Evolutionary conservation across 1,284 basidiomycete species (phyloP).

Genomic region (Schizophyllum commune): DNA sequence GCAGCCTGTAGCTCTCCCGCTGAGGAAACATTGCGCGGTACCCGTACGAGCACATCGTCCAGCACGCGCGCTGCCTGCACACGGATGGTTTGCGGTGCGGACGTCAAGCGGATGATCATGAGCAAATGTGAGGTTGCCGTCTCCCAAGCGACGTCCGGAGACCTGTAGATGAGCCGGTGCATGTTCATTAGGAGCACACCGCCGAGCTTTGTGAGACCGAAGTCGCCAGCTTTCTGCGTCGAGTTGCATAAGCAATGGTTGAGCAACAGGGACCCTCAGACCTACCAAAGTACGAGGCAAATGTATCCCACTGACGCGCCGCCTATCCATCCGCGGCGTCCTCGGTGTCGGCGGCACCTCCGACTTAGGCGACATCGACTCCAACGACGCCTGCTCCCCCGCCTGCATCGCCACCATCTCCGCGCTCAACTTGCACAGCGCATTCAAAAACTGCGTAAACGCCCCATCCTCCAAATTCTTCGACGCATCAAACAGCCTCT

Average conservation of each 20-base stretch:
- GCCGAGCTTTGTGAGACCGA: constrained; percentile 82
- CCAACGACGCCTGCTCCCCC: constrained; percentile 24
- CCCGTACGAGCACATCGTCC: constrained; percentile 70
- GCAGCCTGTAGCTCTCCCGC: constrained; percentile 56
- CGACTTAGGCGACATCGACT: constrained; percentile 11
- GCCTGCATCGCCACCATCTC: constrained; percentile 87
- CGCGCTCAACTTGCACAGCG: constrained; percentile 78
- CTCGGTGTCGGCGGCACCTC: constrained; percentile 31
- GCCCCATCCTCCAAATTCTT: constrained; percentile 78
- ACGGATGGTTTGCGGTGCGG: constrained; percentile 73
- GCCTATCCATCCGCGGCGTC: constrained; percentile 41
- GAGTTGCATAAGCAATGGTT: not conserved
- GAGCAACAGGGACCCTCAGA: constrained; percentile 12
- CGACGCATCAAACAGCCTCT: constrained; percentile 77
- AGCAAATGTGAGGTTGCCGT: constrained; percentile 75
- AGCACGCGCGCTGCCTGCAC: constrained; percentile 83
- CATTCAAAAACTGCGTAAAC: constrained; percentile 75
- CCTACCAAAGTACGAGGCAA: constrained; percentile 68
- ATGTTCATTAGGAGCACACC: constrained; percentile 78
- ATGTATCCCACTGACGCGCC: constrained; percentile 81
- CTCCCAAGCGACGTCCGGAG: constrained; percentile 82
- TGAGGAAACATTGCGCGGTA: constrained; percentile 59
- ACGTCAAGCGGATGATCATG: constrained; percentile 57
- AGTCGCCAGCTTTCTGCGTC: constrained; percentile 66
- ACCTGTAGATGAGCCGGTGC: constrained; percentile 72